Evolutionary conservation across 2,329 filamentous ascomycete genomes (phyloP).

Genomic region (Sordariomycetes sp.): DNA sequence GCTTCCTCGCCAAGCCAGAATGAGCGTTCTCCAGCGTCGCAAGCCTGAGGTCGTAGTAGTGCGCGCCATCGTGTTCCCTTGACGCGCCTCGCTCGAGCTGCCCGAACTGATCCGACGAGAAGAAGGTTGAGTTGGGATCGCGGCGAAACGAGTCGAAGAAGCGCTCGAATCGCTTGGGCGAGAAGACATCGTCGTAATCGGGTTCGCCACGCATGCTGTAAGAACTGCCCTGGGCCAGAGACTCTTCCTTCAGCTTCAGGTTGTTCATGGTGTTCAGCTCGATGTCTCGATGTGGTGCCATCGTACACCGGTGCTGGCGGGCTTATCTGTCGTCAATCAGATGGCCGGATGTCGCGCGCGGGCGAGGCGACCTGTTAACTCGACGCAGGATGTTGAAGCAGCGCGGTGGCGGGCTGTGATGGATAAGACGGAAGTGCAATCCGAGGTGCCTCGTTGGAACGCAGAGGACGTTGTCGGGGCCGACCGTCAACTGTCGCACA

Average conservation of each 20-base stretch:
- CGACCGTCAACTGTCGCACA: constrained; percentile 2
- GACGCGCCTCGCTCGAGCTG: constrained; percentile 17
- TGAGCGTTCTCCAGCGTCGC: constrained; percentile 67
- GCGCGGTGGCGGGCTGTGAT: too few relatives aligned
- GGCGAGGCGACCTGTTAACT: too few relatives aligned
- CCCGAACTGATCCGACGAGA: constrained; percentile 31
- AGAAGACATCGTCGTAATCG: constrained; percentile 27
- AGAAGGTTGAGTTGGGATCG: constrained; percentile 42
- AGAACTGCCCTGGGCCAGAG: constrained; percentile 37
- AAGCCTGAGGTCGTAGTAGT: constrained; percentile 46
- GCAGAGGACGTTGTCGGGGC: not conserved
- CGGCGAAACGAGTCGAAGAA: constrained; percentile 56
- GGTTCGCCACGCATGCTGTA: constrained; percentile 40
- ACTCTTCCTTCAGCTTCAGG: constrained; percentile 50
- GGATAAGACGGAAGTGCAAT: too few relatives aligned
- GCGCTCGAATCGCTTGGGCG: constrained; percentile 24
- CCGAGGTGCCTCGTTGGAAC: too few relatives aligned
- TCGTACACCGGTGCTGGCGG: constrained; percentile 10
- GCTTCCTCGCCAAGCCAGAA: constrained; percentile 63
- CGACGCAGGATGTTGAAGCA: too few relatives aligned
- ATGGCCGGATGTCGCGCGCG: too few relatives aligned
- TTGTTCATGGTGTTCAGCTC: constrained; percentile 49
- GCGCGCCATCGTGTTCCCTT: constrained; percentile 26
- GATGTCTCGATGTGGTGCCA: constrained; percentile 32
- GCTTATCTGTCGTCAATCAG: not conserved